Evolutionary conservation across 805 yeast genomes (phyloP), one percentile per base, ranked within the genome.

Genomic region (Yarrowia bubula): DNA sequence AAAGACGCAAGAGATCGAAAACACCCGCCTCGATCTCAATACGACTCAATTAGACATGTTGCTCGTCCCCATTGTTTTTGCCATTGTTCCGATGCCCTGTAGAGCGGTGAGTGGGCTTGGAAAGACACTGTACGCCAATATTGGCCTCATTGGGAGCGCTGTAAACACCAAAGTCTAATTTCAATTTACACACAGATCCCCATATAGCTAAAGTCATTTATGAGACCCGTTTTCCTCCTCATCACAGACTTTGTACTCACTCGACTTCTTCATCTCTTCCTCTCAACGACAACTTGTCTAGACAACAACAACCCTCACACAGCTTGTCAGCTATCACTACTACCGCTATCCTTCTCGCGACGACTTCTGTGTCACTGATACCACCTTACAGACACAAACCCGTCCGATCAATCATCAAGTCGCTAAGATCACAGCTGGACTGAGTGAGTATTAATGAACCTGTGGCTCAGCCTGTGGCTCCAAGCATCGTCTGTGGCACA

Each of bases 381-480:
- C 58, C 58, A 37, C 33, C n/a, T 37, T 1, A 32, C 41, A 33
- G 55, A 38, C 58, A 51, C 58, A 37, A 51, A 37, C 42, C 8
- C 33, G 37, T 15, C 11, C 18, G 11, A 39, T 17, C 18, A 39
- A 18, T 11, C 35, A 35, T 17, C 14, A 9, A 13, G 17, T 41
- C 47, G 47, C 61, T 39, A 55, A 51, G 61, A 55, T 55, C 46
- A 38, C 61, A 55, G 61, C 61, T 41, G 61, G 61, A 38, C 61
- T 55, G 61, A 55, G 61, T 55, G 47, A 55, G 61, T 55, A 55
- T 55, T 32, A 43, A 14, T 22, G 28, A 22, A 22, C n/a, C 3
- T 18, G 15, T 13, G 28, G 8, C 13, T 10, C 46, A 43, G 11
- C 10, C 39, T 14, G 22, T 15, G 39, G 28, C 14, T 32, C 32